These are phyloP conservation scores for Neopestalotiopsis clavispora DNA, from an alignment of 2,329 filamentous ascomycete genomes.

Conservation along the genomic window DNA sequence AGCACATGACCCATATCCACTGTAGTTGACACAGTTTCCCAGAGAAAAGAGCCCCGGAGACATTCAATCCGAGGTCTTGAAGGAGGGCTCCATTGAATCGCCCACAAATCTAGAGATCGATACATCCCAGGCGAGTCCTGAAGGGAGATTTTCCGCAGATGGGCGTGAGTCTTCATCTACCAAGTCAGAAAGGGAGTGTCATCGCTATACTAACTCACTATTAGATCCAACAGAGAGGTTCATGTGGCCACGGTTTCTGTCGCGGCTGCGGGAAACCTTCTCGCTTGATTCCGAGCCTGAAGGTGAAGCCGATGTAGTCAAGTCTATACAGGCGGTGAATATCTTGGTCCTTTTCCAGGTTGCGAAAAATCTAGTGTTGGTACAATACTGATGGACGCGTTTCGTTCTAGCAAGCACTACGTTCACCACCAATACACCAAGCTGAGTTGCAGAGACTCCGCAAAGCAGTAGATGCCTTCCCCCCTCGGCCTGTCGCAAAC, in stretches of 20 bases:
- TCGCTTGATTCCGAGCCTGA: slow-evolving; percentile 27
- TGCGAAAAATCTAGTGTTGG: not conserved
- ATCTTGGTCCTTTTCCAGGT: too few species aligned
- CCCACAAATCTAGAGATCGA: slow-evolving; percentile 17
- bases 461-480: slow-evolving; percentile 29
- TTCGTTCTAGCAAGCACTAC: slow-evolving; percentile 20
- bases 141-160: slow-evolving; percentile 18
- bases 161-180: slow-evolving; percentile 1
- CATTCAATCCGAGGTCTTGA: not conserved
- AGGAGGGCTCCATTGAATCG: slow-evolving; percentile 11
- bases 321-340: slow-evolving; percentile 7
- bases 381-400: not conserved
- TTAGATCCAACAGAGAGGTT: slow-evolving; percentile 24
- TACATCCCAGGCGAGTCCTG: not conserved
- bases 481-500: slow-evolving; percentile 32
- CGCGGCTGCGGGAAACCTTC: slow-evolving; percentile 32
- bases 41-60: slow-evolving; percentile 13
- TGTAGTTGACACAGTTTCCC: not conserved
- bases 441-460: slow-evolving; percentile 27
- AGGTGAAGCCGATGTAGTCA: slow-evolving; percentile 26
- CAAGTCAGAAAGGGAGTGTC: too few species aligned
- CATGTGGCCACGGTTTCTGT: slow-evolving; percentile 34
- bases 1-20: not conserved
- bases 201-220: not conserved
- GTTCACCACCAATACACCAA: slow-evolving; percentile 19